A percentile compares a stretch with the other conserved stretches of the same genome.
Conservation (phyloP, 805 yeast species). For the Nakazawaea molendinolei region DNA sequence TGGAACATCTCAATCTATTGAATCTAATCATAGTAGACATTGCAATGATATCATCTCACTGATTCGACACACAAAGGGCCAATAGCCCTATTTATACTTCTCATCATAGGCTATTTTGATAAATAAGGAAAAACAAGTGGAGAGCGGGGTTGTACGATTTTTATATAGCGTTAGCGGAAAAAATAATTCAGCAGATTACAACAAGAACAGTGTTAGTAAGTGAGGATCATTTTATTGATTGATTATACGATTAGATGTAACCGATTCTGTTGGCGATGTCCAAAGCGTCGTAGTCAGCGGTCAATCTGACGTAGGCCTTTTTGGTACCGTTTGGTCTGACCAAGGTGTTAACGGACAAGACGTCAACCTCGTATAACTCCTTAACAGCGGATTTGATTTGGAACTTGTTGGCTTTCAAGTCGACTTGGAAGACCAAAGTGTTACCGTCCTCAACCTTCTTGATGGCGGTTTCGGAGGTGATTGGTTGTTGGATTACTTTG, state of each 20-base stretch:
- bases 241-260: constrained; percentile 68
- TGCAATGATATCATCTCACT: too few relatives aligned
- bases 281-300: constrained; percentile 98
- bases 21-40: too few relatives aligned
- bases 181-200: too few relatives aligned
- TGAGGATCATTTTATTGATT: too few relatives aligned
- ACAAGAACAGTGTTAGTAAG: too few relatives aligned
- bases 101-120: too few relatives aligned
- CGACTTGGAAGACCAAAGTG: constrained; percentile 98
- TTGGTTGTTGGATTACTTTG: constrained; percentile 90
- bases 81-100: too few relatives aligned
- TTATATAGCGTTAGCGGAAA: too few relatives aligned
- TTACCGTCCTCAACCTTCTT: constrained; percentile 99
- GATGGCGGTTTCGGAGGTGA: constrained; percentile 98
- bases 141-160: too few relatives aligned
- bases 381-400: constrained; percentile 98
- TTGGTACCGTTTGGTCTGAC: constrained; percentile 99
- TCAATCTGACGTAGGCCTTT: constrained; percentile 98
- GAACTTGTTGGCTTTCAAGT: constrained; percentile 94
- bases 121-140: too few relatives aligned
- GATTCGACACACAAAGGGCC: too few relatives aligned
- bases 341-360: constrained; percentile 89
- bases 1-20: too few relatives aligned
- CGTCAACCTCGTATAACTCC: constrained; percentile 97
- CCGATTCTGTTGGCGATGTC: constrained; percentile 99